Evolutionary conservation across 768 basidiomycete species (phyloP).

Genomic region (Boletus reticulatus): DNA sequence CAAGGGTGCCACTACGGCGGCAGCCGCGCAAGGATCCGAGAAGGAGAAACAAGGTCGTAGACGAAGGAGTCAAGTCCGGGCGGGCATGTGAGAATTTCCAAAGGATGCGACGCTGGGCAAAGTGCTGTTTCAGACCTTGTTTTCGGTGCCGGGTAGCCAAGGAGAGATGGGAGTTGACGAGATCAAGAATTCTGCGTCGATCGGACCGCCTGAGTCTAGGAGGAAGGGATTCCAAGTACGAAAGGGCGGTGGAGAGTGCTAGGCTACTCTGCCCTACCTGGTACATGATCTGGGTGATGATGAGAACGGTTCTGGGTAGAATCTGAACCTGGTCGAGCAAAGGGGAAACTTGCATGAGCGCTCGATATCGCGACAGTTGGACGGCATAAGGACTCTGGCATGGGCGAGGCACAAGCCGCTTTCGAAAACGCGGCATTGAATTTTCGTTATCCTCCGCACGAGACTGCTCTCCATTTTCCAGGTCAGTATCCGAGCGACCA

Average conservation of each 20-base stretch:
- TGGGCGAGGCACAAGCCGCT: slow-evolving; percentile 16
- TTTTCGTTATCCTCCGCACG: not conserved
- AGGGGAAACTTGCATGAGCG: slow-evolving; percentile 44
- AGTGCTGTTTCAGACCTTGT: slow-evolving; percentile 43
- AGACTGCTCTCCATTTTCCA: not conserved
- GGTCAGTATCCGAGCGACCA: not conserved
- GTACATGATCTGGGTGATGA: slow-evolving; percentile 48
- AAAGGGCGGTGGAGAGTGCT: slow-evolving; percentile 45
- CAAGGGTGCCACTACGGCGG: slow-evolving; percentile 54
- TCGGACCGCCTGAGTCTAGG: slow-evolving; percentile 34
- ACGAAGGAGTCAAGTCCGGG: slow-evolving; percentile 51
- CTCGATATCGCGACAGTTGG: slow-evolving; percentile 31
- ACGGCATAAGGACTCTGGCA: slow-evolving; percentile 8
- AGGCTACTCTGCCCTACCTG: slow-evolving; percentile 34
- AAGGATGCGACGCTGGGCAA: slow-evolving; percentile 43
- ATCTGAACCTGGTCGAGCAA: slow-evolving; percentile 35
- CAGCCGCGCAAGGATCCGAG: slow-evolving; percentile 49
- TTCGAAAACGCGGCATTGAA: not conserved
- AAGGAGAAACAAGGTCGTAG: slow-evolving; percentile 58
- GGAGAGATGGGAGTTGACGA: slow-evolving; percentile 48
- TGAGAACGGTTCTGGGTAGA: slow-evolving; percentile 42
- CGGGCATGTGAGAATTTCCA: slow-evolving; percentile 45
- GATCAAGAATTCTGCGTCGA: slow-evolving; percentile 41
- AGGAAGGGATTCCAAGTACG: slow-evolving; percentile 53
- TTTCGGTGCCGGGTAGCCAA: slow-evolving; percentile 33